Evolutionary conservation across 2,329 filamentous ascomycete species (phyloP), one percentile per base, ranked within the genome.

Genomic region (Amauroascus niger): DNA sequence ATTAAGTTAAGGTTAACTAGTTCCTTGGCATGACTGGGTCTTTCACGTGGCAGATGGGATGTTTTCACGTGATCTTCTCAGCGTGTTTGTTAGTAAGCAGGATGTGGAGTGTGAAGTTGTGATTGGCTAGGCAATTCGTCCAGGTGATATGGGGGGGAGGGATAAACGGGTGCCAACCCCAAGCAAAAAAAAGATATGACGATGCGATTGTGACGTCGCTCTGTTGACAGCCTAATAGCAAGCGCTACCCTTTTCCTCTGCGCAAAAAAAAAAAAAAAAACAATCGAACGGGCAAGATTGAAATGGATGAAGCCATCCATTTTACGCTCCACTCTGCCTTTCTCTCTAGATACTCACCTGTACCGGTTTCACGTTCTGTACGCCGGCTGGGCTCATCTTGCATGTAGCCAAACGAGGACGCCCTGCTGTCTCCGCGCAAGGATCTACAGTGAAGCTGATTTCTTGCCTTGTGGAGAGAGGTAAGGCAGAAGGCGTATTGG

Each of bases 161-260:
- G n/a, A n/a, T n/a, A n/a, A n/a, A n/a, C n/a, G n/a, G n/a, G n/a
- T n/a, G n/a, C n/a, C n/a, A n/a, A n/a, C n/a, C n/a, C n/a, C n/a
- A n/a, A n/a, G n/a, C n/a, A n/a, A n/a, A n/a, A n/a, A n/a, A n/a
- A 13, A 35, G 49, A 9, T 37, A 43, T 51, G 49, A 51, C 37
- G 37, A 3, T 30, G 35, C n/a, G 46, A 16, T 33, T 49, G 52
- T 53, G 52, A 59, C 52, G 52, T 55, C 53, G 39, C 30, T 16
- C 18, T 37, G 49, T 45, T 46, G 49, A 52, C 41, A 35, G n/a
- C 49, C 20, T 20, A 22, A 52, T 26, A 32, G n/a, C 35, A 4
- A n/a, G 35, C 6, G n/a, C 32, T 9, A 4, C 14, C 18, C 4
- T 5, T 16, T n/a, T 39, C 35, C n/a, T 9, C 4, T 5, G 5